These are phyloP conservation scores for Colletotrichum sp. DNA, from an alignment of 2,329 filamentous ascomycete genomes.

Conservation along the genomic window DNA sequence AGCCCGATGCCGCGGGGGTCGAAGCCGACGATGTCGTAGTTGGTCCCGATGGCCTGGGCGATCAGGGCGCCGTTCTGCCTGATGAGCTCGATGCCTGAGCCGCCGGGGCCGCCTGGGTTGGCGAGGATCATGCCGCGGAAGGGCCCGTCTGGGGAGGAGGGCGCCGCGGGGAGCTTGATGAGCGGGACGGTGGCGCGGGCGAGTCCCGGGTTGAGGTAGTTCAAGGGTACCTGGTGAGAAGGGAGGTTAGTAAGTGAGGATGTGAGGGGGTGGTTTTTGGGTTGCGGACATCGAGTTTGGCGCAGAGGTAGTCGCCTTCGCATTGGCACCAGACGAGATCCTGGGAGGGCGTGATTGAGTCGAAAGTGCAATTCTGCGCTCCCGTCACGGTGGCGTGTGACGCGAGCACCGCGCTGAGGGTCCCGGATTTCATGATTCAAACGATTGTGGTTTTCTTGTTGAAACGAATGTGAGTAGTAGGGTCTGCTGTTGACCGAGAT, in stretches of 20 bases:
- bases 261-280: neutral
- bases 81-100: conserved; percentile 38
- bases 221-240: conserved; percentile 39
- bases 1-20: conserved; percentile 46
- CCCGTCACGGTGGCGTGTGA: neutral
- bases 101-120: conserved; percentile 52
- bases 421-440: neutral
- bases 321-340: conserved; percentile 33
- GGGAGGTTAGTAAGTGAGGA: neutral
- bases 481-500: neutral
- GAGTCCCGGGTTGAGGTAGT: conserved; percentile 35
- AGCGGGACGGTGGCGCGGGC: conserved; percentile 40
- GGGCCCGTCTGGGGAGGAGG: conserved; percentile 35
- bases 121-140: conserved; percentile 47
- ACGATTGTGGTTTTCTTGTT: neutral
- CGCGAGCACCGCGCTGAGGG: neutral
- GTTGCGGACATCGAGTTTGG: conserved; percentile 33
- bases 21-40: conserved; percentile 48
- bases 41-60: conserved; percentile 13
- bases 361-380: conserved; percentile 28
- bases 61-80: conserved; percentile 29
- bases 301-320: conserved; percentile 40
- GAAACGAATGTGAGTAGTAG: neutral
- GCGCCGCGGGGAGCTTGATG: conserved; percentile 39
- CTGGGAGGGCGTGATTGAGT: conserved; percentile 10